Conservation (phyloP, 805 yeast genomes). For the Lipomyces yamadae region DNA sequence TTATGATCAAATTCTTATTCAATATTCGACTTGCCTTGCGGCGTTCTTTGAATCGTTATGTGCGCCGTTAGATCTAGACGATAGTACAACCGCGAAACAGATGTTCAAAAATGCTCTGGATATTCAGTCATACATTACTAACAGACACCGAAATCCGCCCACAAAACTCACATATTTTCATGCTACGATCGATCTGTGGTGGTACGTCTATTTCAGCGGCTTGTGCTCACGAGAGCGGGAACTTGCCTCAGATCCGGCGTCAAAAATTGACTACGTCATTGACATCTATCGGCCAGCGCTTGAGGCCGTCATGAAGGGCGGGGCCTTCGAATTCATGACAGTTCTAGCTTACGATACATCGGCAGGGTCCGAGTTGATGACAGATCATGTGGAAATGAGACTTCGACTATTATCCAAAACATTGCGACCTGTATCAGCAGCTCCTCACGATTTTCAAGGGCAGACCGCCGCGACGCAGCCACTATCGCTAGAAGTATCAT, state of each 20-base stretch:
- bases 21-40: constrained; percentile 57
- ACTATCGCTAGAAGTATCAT: constrained; percentile 15
- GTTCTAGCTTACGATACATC: constrained; percentile 46
- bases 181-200: constrained; percentile 37
- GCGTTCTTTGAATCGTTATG: constrained; percentile 26
- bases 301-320: constrained; percentile 44
- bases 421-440: not conserved
- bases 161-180: constrained; percentile 30
- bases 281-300: constrained; percentile 41
- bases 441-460: not conserved
- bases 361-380: constrained; percentile 15
- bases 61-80: constrained; percentile 11
- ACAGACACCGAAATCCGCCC: constrained; percentile 16
- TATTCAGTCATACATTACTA: constrained; percentile 21
- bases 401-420: constrained; percentile 30
- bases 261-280: constrained; percentile 32
- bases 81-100: not conserved
- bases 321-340: constrained; percentile 49
- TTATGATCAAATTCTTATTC: constrained; percentile 67
- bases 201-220: constrained; percentile 38
- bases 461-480: constrained; percentile 8
- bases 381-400: constrained; percentile 39
- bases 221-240: constrained; percentile 36
- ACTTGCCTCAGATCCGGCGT: constrained; percentile 18
- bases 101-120: constrained; percentile 29